Evolutionary conservation across 2,329 filamentous ascomycete species (phyloP), one percentile per base, ranked within the genome.

Genomic region (Aspergillus floridensis): DNA sequence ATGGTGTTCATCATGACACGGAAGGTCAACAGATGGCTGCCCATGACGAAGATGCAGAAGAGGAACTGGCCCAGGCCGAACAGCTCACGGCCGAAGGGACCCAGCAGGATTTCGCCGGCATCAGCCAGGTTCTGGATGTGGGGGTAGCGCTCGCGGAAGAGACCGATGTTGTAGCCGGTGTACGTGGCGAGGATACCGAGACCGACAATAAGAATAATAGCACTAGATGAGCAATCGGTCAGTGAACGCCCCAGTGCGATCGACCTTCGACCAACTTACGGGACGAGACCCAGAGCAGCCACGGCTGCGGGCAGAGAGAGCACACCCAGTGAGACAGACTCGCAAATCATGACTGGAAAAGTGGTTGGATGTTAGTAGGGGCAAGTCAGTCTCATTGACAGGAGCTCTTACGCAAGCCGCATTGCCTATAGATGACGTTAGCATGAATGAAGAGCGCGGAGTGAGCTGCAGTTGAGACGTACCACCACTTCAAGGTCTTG

Each of bases 21-120:
- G 64, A 89, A 89, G 0, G 87, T 89, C 63, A 90, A 75, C 58
- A 88, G 81, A 73, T 91, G 89, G n/a, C 86, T 88, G 35, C 83
- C 87, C 73, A 88, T 86, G 62, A 89, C 84, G 75, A 91, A 89
- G 62, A 88, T 78, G 32, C 90, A 79, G 72, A 90, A 85, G 26
- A 90, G 74, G 2, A 83, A 75, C 65, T 88, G 87, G 65, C 84
- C 86, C 60, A 79, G 74, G 26, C 86, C 86, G 49, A 89, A 80
- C 24, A 91, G 64, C 70, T 88, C 85, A 59, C 85, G 83, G 1
- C 86, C 87, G 48, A 85, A 77, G 8, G 75, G 76, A 14, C 88
- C 88, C 63, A 82, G 78, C 52, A 91, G 79, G 59, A 90, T 77
- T 44, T 81, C 77, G 1, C 87, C 88, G 7, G 86, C 87, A 67